Evolutionary conservation across 202 grass and related monocot genomes (phyloP).

Genomic region (Cymbopogon flexuosus): DNA sequence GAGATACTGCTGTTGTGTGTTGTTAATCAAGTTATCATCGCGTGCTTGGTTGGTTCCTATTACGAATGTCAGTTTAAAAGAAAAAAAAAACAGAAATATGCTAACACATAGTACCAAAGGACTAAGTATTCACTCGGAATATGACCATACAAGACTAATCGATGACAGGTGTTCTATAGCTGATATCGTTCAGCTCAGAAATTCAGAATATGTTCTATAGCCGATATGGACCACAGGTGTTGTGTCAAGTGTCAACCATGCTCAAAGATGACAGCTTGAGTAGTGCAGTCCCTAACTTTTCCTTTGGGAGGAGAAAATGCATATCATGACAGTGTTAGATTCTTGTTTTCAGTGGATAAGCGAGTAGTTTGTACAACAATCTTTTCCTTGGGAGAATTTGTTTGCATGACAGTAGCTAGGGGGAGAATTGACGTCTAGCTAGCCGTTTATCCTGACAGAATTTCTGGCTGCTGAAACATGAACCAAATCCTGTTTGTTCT

Average conservation of each 20-base stretch:
- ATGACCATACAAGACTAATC: neutral
- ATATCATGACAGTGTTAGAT: neutral
- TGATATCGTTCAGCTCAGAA: neutral
- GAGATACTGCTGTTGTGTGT: too few relatives aligned
- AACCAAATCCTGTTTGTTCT: conserved; percentile 31
- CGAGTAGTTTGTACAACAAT: neutral
- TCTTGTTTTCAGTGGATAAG: conserved; percentile 32
- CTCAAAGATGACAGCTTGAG: neutral
- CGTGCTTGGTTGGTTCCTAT: neutral
- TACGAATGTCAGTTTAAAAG: neutral
- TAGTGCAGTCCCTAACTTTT: neutral
- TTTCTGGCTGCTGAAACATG: conserved; percentile 32
- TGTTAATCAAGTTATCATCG: neutral
- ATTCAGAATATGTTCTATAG: conserved; percentile 4
- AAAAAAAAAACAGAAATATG: neutral
- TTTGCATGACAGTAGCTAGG: neutral
- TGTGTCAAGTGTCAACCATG: neutral
- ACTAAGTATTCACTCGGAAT: neutral
- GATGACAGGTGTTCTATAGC: neutral
- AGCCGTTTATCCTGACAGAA: conserved; percentile 22
- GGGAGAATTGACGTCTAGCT: conserved; percentile 4
- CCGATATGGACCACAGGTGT: neutral
- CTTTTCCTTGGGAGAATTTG: neutral
- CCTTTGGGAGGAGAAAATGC: neutral
- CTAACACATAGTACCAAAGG: neutral